Evolutionary conservation across 805 yeast species (phyloP), one percentile per base, ranked within the genome.

Genomic region (Cyberlindnera meyerae): DNA sequence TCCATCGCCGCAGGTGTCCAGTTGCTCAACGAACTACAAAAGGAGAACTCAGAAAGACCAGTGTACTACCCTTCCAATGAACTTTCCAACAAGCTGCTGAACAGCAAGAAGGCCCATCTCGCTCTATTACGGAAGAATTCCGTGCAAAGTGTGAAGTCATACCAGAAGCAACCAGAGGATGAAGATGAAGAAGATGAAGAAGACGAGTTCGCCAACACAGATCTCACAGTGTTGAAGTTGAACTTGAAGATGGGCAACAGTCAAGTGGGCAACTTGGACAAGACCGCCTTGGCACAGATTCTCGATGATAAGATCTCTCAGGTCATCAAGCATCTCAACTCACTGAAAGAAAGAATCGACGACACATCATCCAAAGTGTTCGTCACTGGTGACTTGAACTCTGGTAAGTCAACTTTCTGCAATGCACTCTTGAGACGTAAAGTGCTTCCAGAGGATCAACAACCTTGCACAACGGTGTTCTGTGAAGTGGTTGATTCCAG

Each of bases 341-440:
- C 88, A 13, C 65, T 94, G 43, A 77, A 79, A 45, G 93, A 81
- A 33, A 73, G 99, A 48, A 80, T 93, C 12, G 93, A 82, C 46
- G 96, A 94, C 51, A 86, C 93, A 0, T 74, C 90, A 0, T 89
- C 97, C 3, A 90, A 90, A 51, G 97, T 93, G 1, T 79, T 93
- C 43, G 89, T 93, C 26, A 94, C 98, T 3, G 99, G 99, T 34
- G 99, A 93, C 58, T 71, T 93, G 47, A 93, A 93, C 56, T 83
- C 98, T 0, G 99, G 99, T 4, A 93, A 93, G 55, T 87, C 97
- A 1, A 84, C 96, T 2, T 87, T 93, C 51, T 93, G 98, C 61
- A 93, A 93, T 55, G 90, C 96, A 1, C 65, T 93, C 27, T 63
- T 93, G 41, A 70, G 89, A 47, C 71, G 93, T 34, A 74, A 77